These are phyloP conservation scores for Aspergillus pseudonomiae DNA, from an alignment of 2,329 filamentous ascomycete species.

Conservation along the genomic window DNA sequence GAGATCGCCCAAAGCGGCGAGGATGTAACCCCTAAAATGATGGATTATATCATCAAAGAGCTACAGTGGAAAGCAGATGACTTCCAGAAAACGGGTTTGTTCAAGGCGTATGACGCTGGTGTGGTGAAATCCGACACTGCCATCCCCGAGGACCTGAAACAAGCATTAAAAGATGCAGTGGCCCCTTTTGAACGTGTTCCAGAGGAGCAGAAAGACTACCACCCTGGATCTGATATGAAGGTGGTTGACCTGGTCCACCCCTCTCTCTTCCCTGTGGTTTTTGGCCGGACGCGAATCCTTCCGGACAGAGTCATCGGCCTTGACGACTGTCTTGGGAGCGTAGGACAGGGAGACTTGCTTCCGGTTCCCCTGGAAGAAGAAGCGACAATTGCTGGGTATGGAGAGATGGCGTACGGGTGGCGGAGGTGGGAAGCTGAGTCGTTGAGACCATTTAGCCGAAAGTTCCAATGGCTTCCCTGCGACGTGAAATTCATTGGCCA, in stretches of 20 bases:
- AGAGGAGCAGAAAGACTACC: slow-evolving; percentile 62
- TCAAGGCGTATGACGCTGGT: slow-evolving; percentile 49
- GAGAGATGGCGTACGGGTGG: not conserved
- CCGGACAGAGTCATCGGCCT: slow-evolving; percentile 21
- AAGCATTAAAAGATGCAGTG: slow-evolving; percentile 52
- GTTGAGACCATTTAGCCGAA: slow-evolving; percentile 23
- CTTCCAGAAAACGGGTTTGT: slow-evolving; percentile 43
- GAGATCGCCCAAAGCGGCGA: slow-evolving; percentile 25
- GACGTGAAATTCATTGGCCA: slow-evolving; percentile 34
- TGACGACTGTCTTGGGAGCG: slow-evolving; percentile 27
- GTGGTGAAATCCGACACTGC: slow-evolving; percentile 59
- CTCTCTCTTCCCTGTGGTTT: slow-evolving; percentile 49
- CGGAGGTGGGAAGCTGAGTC: not conserved
- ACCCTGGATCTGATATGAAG: slow-evolving; percentile 59
- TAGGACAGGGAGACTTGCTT: slow-evolving; percentile 21
- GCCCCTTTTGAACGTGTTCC: slow-evolving; percentile 51
- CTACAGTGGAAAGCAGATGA: slow-evolving; percentile 52
- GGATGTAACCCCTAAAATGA: slow-evolving; percentile 38
- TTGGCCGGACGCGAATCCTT: slow-evolving; percentile 31
- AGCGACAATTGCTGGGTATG: not conserved
- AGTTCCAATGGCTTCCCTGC: slow-evolving; percentile 54
- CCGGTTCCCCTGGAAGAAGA: slow-evolving; percentile 11
- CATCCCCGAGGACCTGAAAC: slow-evolving; percentile 44
- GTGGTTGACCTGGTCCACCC: slow-evolving; percentile 69
- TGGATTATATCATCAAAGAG: slow-evolving; percentile 49